Evolutionary conservation across 768 basidiomycete genomes (phyloP), one percentile per base, ranked within the genome.

Genomic region (Neoboletus brunneissimus): DNA sequence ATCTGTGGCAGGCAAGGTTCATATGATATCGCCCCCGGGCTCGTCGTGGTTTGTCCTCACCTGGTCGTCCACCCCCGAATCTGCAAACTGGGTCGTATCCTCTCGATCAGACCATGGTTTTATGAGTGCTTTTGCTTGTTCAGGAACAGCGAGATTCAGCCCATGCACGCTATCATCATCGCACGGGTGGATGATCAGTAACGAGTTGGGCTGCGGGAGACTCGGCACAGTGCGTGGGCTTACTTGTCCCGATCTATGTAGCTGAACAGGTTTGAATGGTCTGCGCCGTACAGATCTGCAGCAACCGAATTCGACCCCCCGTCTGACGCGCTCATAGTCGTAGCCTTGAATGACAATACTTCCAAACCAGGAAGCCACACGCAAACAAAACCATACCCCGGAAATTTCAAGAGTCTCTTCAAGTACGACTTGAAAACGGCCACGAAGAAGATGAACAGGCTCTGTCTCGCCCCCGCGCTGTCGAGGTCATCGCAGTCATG

Each of bases 1-100:
- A 92, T 76, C 91, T 93, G 61, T 25, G 35, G 48, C 44, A 45
- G 27, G 16, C 40, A 66, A 57, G 58, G 54, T 58, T 20, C 49
- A 49, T 46, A 55, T 67, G 51, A 64, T 51, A 51, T 35, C 46
- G 51, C 41, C n/a, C 37, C 16, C 22, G 16, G 46, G 52, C 15
- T 38, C 52, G n/a, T 42, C 40, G 42, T 54, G 27, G 55, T 41
- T 57, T 44, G 25, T 32, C 56, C 76, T 48, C 57, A 89, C 91
- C 81, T 94, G 89, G 66, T 94, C 91, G 61, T 94, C 91, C 15
- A 92, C 91, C 32, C 84, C 86, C 0, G 91, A 92, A 20, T 93
- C 87, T 15, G 83, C 85, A 57, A 75, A 92, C 59, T 76, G 78
- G 4, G 72, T 72, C 12, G 81, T 85, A 48, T 87, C 83, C 23